Conservation (phyloP, 2,329 filamentous ascomycete genomes). For the Neonectria coccinea region DNA sequence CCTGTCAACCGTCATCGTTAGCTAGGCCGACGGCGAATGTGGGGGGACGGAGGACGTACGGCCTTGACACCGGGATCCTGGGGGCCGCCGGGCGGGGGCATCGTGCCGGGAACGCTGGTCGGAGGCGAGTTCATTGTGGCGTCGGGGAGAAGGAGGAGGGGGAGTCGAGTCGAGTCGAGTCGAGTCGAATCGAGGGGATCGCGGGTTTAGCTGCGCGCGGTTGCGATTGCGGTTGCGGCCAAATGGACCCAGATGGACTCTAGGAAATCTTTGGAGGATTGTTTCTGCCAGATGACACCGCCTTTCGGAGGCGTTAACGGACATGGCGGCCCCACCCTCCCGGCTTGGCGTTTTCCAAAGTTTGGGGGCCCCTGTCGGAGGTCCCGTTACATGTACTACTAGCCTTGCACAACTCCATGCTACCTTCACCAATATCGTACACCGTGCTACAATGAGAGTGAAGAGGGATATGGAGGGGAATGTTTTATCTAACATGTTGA, state of each 20-base stretch:
- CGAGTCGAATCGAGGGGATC: conserved; percentile 32
- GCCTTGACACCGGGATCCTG: conserved; percentile 66
- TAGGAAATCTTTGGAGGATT: conserved; percentile 45
- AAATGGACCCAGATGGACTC: conserved; percentile 27
- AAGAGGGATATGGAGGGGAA: neutral
- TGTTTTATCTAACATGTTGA: neutral
- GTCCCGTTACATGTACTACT: neutral
- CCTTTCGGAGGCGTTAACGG: conserved; percentile 40
- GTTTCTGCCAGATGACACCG: conserved; percentile 57
- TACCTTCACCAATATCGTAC: neutral
- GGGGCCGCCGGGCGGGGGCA: conserved; percentile 47
- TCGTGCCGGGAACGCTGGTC: conserved; percentile 38
- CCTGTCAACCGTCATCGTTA: conserved; percentile 60
- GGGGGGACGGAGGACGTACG: conserved; percentile 48
- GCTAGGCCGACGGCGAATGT: conserved; percentile 17
- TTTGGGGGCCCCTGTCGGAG: neutral
- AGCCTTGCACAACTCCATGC: neutral
- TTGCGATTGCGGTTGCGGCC: conserved; percentile 28
- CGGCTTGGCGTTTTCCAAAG: conserved; percentile 30
- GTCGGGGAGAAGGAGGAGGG: conserved; percentile 12
- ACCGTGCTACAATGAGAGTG: neutral
- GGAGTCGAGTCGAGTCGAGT: neutral
- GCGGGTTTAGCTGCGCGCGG: conserved; percentile 31
- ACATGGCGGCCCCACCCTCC: conserved; percentile 39
- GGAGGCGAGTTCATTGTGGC: conserved; percentile 52